These are phyloP conservation scores for Galeopsis tetrahit DNA, from an alignment of 257 asterid species.

Conservation along the genomic window DNA sequence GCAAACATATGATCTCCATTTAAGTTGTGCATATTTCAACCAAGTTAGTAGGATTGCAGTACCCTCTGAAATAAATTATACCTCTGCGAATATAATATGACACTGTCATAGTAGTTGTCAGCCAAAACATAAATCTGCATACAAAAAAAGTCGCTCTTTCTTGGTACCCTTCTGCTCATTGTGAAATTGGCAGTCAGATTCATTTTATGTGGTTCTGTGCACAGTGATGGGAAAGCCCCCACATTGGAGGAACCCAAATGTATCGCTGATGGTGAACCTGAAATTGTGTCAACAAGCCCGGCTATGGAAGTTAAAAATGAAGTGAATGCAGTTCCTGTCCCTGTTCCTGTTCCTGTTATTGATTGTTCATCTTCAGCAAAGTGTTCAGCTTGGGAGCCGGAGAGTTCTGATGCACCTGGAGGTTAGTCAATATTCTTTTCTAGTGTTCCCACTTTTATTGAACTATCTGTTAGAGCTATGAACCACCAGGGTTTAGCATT, in stretches of 20 bases:
- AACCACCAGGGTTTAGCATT: constrained; percentile 16
- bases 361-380: constrained; percentile 56
- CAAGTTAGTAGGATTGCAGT: constrained; percentile 12
- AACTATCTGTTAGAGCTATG: constrained; percentile 23
- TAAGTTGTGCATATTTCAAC: constrained; percentile 9
- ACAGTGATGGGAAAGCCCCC: constrained; percentile 57
- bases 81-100: constrained; percentile 10
- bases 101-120: constrained; percentile 17
- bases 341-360: constrained; percentile 48
- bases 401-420: constrained; percentile 77
- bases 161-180: constrained; percentile 28
- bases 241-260: constrained; percentile 51
- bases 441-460: constrained; percentile 10
- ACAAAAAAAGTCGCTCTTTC: constrained; percentile 16
- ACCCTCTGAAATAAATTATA: constrained; percentile 19
- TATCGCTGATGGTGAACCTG: constrained; percentile 48
- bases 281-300: constrained; percentile 46
- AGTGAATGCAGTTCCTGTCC: constrained; percentile 49
- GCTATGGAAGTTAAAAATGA: constrained; percentile 50
- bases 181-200: constrained; percentile 29
- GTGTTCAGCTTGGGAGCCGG: constrained; percentile 60
- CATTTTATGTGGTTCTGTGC: constrained; percentile 38
- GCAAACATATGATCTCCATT: constrained; percentile 4
- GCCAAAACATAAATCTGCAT: constrained; percentile 8
- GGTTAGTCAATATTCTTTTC: constrained; percentile 56